A percentile compares a stretch with the other conserved stretches of the same genome.
phyloP scores from a whole-genome alignment of 2,329 filamentous ascomycete species.

The Tolypocladium ovalisporum region DNA sequence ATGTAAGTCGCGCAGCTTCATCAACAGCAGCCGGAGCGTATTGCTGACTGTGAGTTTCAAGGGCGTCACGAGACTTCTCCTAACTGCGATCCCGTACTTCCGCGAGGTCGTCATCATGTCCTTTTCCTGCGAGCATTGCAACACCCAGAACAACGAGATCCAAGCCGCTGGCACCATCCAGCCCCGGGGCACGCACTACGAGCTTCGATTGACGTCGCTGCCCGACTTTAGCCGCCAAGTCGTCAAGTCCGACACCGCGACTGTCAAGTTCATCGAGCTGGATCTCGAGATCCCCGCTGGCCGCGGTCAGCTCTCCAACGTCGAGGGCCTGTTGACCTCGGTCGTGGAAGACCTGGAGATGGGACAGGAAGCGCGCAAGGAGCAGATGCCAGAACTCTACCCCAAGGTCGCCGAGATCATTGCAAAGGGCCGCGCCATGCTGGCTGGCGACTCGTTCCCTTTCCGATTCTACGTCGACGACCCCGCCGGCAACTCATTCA shows the following conservation, averaged over 20 bases:
- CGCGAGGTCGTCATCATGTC: slow-evolving; percentile 97
- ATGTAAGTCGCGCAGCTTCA: slow-evolving; percentile 37
- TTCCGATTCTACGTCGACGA: slow-evolving; percentile 87
- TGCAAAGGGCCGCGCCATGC: slow-evolving; percentile 61
- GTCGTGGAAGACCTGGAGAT: slow-evolving; percentile 71
- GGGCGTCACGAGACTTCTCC: slow-evolving; percentile 76
- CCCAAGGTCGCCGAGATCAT: slow-evolving; percentile 71
- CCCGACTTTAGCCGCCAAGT: slow-evolving; percentile 77
- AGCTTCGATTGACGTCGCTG: slow-evolving; percentile 62
- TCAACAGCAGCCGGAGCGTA: background rate
- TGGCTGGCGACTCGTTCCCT: slow-evolving; percentile 67
- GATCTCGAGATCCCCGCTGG: slow-evolving; percentile 90
- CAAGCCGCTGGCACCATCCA: slow-evolving; percentile 89
- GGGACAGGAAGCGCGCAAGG: slow-evolving; percentile 74
- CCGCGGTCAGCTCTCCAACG: slow-evolving; percentile 82
- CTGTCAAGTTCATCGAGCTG: slow-evolving; percentile 79
- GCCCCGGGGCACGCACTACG: slow-evolving; percentile 75
- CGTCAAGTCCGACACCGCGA: slow-evolving; percentile 81
- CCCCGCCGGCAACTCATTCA: slow-evolving; percentile 91
- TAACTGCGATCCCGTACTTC: slow-evolving; percentile 93
- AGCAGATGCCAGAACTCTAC: slow-evolving; percentile 65
- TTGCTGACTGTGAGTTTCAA: slow-evolving; percentile 21
- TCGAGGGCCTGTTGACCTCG: slow-evolving; percentile 75
- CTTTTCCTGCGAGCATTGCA: slow-evolving; percentile 83
- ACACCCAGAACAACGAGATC: slow-evolving; percentile 85